These are phyloP conservation scores for Pestalotiopsis sp. DNA, from an alignment of 2,329 filamentous ascomycete genomes.

Conservation along the genomic window DNA sequence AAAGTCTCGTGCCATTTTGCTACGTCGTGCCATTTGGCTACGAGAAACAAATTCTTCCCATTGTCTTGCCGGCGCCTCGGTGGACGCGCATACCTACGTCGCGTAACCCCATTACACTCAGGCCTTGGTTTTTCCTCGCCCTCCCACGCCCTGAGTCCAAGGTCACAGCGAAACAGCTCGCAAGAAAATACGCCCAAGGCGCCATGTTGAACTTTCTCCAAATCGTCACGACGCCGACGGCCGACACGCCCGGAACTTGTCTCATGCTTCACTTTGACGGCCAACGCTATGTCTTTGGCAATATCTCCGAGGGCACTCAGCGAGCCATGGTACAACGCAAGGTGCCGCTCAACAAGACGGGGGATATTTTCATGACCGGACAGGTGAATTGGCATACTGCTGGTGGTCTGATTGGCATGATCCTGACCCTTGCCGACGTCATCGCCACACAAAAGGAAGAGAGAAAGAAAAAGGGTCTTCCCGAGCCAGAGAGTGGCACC, in stretches of 20 bases:
- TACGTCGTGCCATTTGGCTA: neutral
- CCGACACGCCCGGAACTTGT: conserved; percentile 82
- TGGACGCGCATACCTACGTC: neutral
- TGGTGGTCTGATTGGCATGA: conserved; percentile 83
- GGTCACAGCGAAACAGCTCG: neutral
- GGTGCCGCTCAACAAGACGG: conserved; percentile 64
- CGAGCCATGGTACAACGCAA: conserved; percentile 73
- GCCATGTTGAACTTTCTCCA: conserved; percentile 76
- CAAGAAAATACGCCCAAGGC: conserved; percentile 2
- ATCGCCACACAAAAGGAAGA: conserved; percentile 50
- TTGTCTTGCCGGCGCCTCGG: neutral
- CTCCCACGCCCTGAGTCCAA: neutral
- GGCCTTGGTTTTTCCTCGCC: neutral
- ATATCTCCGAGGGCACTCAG: conserved; percentile 82
- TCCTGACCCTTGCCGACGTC: conserved; percentile 80
- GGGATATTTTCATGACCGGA: conserved; percentile 84
- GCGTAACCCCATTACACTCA: neutral
- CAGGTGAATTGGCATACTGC: conserved; percentile 73
- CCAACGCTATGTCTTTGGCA: conserved; percentile 84
- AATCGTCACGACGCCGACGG: conserved; percentile 80
- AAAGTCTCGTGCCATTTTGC: neutral
- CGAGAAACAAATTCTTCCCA: neutral
- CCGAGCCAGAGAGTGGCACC: conserved; percentile 18
- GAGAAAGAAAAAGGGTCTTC: conserved; percentile 40
- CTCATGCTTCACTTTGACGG: conserved; percentile 80